Evolutionary conservation across 257 asterid genomes (phyloP).

Genomic region (Petunia axillaris): DNA sequence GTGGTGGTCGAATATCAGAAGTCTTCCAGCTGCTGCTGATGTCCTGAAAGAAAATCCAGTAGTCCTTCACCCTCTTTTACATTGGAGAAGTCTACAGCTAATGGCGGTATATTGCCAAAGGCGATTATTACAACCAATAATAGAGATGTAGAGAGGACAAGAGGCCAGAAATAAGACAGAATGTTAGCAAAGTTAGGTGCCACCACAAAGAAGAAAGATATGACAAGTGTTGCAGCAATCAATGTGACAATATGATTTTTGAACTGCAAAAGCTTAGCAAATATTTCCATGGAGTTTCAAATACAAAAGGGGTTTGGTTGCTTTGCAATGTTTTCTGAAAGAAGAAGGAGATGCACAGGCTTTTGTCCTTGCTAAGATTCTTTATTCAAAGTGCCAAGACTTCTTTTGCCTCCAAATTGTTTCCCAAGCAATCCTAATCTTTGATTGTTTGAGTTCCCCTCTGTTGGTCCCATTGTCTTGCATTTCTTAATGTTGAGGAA

Average conservation of each 20-base stretch:
- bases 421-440: slow-evolving; percentile 29
- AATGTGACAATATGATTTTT: slow-evolving; percentile 35
- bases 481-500: not conserved
- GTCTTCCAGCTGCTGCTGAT: slow-evolving; percentile 39
- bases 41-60: slow-evolving; percentile 46
- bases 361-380: slow-evolving; percentile 36
- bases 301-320: not conserved
- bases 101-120: slow-evolving; percentile 45
- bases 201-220: slow-evolving; percentile 31
- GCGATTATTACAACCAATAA: slow-evolving; percentile 43
- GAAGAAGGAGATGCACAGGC: not conserved
- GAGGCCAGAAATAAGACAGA: slow-evolving; percentile 60
- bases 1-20: not conserved
- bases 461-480: not conserved
- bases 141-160: slow-evolving; percentile 53
- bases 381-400: slow-evolving; percentile 30
- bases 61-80: slow-evolving; percentile 41
- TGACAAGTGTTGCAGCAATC: slow-evolving; percentile 32
- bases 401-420: slow-evolving; percentile 21
- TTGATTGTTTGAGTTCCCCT: not conserved
- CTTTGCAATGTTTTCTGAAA: not conserved
- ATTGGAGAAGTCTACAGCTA: slow-evolving; percentile 35
- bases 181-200: slow-evolving; percentile 39
- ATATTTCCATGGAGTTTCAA: slow-evolving; percentile 38
- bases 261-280: slow-evolving; percentile 42